phyloP scores from a whole-genome alignment of 2,329 filamentous ascomycete species.

The Paramyrothecium roridum region DNA sequence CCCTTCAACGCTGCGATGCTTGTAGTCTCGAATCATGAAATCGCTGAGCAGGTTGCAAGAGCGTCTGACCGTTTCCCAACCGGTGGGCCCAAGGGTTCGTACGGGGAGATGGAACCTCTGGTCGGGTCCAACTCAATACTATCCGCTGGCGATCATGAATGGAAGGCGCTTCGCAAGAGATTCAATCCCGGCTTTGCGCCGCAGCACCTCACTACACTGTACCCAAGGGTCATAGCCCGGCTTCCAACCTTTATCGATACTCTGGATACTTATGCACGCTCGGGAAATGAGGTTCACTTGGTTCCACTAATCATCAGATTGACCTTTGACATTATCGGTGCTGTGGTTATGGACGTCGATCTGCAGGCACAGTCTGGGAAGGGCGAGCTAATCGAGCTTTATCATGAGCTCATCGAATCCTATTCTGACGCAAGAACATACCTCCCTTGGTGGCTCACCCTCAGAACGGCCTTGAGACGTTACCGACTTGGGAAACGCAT shows the following conservation, averaged over 20 bases:
- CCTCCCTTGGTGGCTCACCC: background rate
- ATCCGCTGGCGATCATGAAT: conserved; percentile 2
- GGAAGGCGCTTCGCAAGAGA: conserved; percentile 22
- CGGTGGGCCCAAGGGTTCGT: conserved; percentile 22
- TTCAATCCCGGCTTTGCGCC: conserved; percentile 34
- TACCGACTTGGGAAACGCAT: background rate
- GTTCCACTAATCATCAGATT: conserved; percentile 22
- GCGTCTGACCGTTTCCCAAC: conserved; percentile 24
- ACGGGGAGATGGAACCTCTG: conserved; percentile 6
- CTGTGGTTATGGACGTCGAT: conserved; percentile 28
- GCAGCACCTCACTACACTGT: conserved; percentile 29
- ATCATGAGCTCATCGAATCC: background rate
- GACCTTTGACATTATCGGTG: conserved; percentile 35
- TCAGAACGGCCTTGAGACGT: background rate
- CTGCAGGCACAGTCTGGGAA: conserved; percentile 13
- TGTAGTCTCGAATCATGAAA: conserved; percentile 24
- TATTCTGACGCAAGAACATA: background rate
- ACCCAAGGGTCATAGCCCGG: conserved; percentile 32
- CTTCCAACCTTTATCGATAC: conserved; percentile 13
- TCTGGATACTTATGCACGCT: conserved; percentile 15
- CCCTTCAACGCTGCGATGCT: conserved; percentile 28
- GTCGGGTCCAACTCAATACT: background rate
- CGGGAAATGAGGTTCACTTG: conserved; percentile 21
- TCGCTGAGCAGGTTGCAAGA: conserved; percentile 33
- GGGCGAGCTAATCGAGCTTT: conserved; percentile 1